Evolutionary conservation across 768 basidiomycete species (phyloP).

Genomic region (Auricularia sp.): DNA sequence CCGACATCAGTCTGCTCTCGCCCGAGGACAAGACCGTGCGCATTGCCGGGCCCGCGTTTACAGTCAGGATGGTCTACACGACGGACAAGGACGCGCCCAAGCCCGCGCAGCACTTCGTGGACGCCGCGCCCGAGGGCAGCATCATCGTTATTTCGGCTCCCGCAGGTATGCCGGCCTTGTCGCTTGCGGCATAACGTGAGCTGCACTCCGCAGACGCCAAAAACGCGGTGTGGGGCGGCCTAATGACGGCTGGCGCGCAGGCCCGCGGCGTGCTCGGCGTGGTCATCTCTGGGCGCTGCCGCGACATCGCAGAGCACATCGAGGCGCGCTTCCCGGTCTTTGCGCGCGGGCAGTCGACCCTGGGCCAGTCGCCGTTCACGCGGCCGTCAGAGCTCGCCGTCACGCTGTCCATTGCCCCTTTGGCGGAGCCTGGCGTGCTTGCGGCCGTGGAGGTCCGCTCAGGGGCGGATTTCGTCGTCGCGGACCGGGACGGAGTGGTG

Average conservation of each 20-base stretch:
- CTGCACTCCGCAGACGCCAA: constrained; percentile 40
- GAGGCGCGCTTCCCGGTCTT: constrained; percentile 67
- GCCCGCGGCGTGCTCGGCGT: constrained; percentile 61
- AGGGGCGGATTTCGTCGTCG: constrained; percentile 76
- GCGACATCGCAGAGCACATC: constrained; percentile 74
- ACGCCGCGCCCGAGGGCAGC: constrained; percentile 53
- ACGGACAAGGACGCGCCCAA: constrained; percentile 53
- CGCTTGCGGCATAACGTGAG: background rate
- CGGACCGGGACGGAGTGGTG: constrained; percentile 83
- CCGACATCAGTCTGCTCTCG: constrained; percentile 58
- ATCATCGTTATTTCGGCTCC: constrained; percentile 72
- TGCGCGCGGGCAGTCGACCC: constrained; percentile 68
- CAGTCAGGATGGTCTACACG: constrained; percentile 67
- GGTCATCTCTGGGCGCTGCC: constrained; percentile 74
- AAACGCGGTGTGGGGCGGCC: constrained; percentile 86
- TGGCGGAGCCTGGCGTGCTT: constrained; percentile 9
- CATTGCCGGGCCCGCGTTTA: constrained; percentile 74
- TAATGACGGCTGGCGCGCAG: constrained; percentile 81
- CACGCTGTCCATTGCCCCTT: constrained; percentile 38
- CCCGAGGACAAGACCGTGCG: constrained; percentile 29
- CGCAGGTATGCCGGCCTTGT: background rate
- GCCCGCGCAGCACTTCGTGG: constrained; percentile 68
- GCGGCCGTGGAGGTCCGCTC: constrained; percentile 26
- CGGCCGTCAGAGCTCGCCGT: constrained; percentile 68
- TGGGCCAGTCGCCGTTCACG: constrained; percentile 79